Base-by-base conservation (phyloP, 768 basidiomycete genomes). In the Pseudohyphozyma bogoriensis region DNA sequence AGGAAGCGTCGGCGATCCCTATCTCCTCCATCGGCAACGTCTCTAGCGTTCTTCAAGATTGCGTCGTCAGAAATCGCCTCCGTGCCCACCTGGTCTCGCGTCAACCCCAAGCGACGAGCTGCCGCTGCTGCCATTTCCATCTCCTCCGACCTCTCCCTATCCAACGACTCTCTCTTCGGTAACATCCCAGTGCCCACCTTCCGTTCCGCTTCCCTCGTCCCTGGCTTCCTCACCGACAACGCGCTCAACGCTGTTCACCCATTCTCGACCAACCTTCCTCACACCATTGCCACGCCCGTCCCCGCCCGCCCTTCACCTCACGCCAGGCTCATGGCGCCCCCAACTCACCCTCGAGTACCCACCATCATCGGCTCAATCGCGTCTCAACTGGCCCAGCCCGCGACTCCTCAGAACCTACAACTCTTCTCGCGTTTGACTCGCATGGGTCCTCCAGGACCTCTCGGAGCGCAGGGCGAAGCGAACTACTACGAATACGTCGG, bases 371-470 rank as follows among this genome's bases (percentile, higher is more conserved):
- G 46, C 20, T 33, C 46, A 20, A 45, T 67, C 39, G 39, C 59
- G 13, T 16, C 40, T 22, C 42, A 57, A 28, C 50, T 67, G n/a
- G 57, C 59, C 18, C 45, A 55, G 26, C 46, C 58, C 33, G 24
- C 58, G 26, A 53, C 62, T 20, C 59, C 58, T n/a, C n/a, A n/a
- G n/a, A 60, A 63, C 47, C 49, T 64, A 15, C 39, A 50, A 10
- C 55, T 71, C 46, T 71, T 71, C 56, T 44, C 44, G 22, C 60
- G 70, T 9, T 51, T 67, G 24, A 63, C 59, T 0, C 50, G 70
- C 16, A 65, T 71, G 40, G 70, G 68, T 10, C 70, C 68, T 16
- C 70, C 70, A 0, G 70, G 64, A 1, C 70, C 70, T 9, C 45
- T 71, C 12, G 63, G 65, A 4, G 46, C 65, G 0, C 68, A 66